Evolutionary conservation across 768 basidiomycete species (phyloP), one percentile per base, ranked within the genome.

Genomic region (Cubamyces lactineus): DNA sequence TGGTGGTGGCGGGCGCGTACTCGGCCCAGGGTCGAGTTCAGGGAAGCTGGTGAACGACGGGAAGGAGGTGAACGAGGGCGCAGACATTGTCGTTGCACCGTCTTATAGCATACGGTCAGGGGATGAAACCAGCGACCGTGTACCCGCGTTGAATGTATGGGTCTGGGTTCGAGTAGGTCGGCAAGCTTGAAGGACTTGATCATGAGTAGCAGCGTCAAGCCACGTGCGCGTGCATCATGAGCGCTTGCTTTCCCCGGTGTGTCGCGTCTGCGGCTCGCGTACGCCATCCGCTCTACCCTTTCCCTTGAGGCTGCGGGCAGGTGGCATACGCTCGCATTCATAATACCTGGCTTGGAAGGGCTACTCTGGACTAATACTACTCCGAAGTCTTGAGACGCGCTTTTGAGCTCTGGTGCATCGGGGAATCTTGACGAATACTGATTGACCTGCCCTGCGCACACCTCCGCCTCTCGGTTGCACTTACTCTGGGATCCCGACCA

Each of bases 41-140:
- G 89, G 88, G 72, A 91, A 91, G 24, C 88, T 87, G 12, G 80
- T 71, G 71, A 91, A 91, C 0, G 86, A 84, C 34, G 89, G 88
- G 71, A 91, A 91, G 26, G 88, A 88, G 15, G 81, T 71, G 71
- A 91, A 91, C 1, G 86, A 84, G 1, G 86, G 84, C 30, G 86
- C 81, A 69, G 88, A 81, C 82, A 80, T 72, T 85, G 87, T 3
- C 87, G 85, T 51, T 85, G 82, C 38, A 82, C 73, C 66, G 81
- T 75, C 82, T 86, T 80, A 30, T 4, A 50, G 40, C 53, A 41
- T 49, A 15, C 3, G 30, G 24, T 12, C 13, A 1, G 13, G 1
- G 46, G 7, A 23, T 23, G 46, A 47, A 19, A 23, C n/a, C 46
- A 21, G 12, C 21, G 23, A 12, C 46, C 24, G n/a, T 9, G 46